These are phyloP conservation scores for Globisporangium nunn DNA, from an alignment of 352 stramenopile species.

Conservation along the genomic window DNA sequence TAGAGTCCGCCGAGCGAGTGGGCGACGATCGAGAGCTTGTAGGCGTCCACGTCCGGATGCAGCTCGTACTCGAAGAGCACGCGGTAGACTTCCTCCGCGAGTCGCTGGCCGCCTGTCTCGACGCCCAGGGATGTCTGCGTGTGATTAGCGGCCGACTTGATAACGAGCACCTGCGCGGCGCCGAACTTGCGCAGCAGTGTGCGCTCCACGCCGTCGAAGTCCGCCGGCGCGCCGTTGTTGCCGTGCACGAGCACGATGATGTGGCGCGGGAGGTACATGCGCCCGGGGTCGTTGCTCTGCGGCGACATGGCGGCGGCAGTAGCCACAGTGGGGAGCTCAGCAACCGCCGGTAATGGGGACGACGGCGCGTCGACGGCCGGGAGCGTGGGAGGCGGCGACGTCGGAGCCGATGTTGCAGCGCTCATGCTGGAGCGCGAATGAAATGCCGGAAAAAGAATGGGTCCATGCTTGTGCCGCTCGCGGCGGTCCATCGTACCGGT, in stretches of 20 bases:
- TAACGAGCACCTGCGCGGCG: conserved; percentile 42
- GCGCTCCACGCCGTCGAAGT: conserved; percentile 58
- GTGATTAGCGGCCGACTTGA: conserved; percentile 61
- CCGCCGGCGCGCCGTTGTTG: conserved; percentile 67
- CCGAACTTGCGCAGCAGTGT: conserved; percentile 39
- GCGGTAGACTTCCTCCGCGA: conserved; percentile 60
- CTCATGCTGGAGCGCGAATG: not conserved
- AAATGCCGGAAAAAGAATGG: too few relatives aligned
- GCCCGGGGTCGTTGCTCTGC: conserved; percentile 1
- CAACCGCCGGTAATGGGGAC: too few relatives aligned
- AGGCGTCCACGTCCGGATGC: conserved; percentile 29
- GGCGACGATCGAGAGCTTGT: conserved; percentile 64
- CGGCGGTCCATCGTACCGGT: too few relatives aligned
- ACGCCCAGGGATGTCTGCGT: conserved; percentile 59
- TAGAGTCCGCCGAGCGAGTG: conserved; percentile 79
- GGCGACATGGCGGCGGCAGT: not conserved
- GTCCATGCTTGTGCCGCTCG: too few relatives aligned
- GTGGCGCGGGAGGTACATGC: conserved; percentile 38
- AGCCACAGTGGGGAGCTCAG: not conserved
- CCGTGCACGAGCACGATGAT: conserved; percentile 80
- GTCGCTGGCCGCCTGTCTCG: conserved; percentile 48
- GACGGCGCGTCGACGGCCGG: not conserved
- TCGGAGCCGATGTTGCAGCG: not conserved
- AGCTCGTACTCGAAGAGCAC: conserved; percentile 55
- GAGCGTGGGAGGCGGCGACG: not conserved